Base-by-base conservation (phyloP, 2,329 filamentous ascomycete species). In the Furcasterigmium furcatum region DNA sequence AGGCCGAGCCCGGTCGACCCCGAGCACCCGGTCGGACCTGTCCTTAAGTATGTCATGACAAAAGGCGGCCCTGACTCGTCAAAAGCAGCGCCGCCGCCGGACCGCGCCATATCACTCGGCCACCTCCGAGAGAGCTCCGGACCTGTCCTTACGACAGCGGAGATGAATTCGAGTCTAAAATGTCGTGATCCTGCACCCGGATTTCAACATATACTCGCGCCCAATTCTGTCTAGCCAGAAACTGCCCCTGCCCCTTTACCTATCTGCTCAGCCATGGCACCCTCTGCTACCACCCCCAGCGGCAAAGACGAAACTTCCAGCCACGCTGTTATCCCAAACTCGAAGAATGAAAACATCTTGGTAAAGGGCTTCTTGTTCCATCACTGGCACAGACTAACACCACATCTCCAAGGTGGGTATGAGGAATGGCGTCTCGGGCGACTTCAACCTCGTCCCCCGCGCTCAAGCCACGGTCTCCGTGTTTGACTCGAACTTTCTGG, bases 401-500 rank as follows among this genome's bases (percentile, higher is more conserved):
- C n/a, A 30, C 8, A 30, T 2, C 9, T 9, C 13, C 34, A 27
- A 58, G 54, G 51, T 59, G 41, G 57, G 57, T 13, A 57, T 59
- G 45, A 54, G 57, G 13, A 52, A 59, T 48, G 56, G 57, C 8
- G 52, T 59, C 6, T 55, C 50, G 3, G 51, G 52, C 4, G 39
- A 53, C 14, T 59, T 59, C 41, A 45, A 45, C 10, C 47, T 59
- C 6, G 49, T 55, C 9, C 54, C 55, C 4, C 46, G 56, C 38
- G 47, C 48, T 12, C 44, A 58, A 16, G 57, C 55, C 5, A 44
- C 48, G 9, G 52, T 59, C 2, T 60, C 57, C 2, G 57, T 60
- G 4, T 60, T 60, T 45, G 57, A 60, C 51, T 59, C 57, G 4
- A 58, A 54, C 40, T 60, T 60, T 9, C 52, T 60, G 1, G 46